Conservation (phyloP, 306 rosid genomes). For the Vigna mungo region DNA sequence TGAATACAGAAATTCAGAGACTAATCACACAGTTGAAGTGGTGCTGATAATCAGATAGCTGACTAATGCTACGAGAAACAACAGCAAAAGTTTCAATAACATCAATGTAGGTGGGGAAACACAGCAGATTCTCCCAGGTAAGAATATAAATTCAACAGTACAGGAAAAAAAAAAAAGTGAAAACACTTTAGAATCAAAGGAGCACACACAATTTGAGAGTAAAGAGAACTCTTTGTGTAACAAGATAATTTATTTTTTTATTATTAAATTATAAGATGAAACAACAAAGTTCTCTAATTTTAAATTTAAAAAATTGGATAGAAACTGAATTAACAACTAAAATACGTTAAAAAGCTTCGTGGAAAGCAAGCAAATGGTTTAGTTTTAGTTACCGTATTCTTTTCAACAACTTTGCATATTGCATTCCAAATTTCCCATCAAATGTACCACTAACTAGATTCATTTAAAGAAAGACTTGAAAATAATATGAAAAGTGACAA, state of each 20-base stretch:
- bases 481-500: background rate
- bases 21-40: background rate
- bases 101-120: background rate
- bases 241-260: background rate
- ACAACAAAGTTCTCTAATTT: background rate
- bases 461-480: background rate
- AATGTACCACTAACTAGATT: background rate
- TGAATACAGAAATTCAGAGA: background rate
- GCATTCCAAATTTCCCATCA: background rate
- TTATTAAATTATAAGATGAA: background rate
- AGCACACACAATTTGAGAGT: background rate
- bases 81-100: background rate
- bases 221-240: background rate
- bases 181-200: constrained; percentile 14
- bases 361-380: background rate
- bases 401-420: background rate
- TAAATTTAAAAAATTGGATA: background rate
- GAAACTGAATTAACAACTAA: constrained; percentile 17
- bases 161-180: background rate
- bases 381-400: background rate
- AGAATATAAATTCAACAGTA: constrained; percentile 26
- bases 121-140: constrained; percentile 3
- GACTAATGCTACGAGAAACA: constrained; percentile 31
- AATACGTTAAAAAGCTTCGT: background rate
- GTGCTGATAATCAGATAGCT: background rate